phyloP scores from a whole-genome alignment of 257 asterid species.

The Jasminum sambac region DNA sequence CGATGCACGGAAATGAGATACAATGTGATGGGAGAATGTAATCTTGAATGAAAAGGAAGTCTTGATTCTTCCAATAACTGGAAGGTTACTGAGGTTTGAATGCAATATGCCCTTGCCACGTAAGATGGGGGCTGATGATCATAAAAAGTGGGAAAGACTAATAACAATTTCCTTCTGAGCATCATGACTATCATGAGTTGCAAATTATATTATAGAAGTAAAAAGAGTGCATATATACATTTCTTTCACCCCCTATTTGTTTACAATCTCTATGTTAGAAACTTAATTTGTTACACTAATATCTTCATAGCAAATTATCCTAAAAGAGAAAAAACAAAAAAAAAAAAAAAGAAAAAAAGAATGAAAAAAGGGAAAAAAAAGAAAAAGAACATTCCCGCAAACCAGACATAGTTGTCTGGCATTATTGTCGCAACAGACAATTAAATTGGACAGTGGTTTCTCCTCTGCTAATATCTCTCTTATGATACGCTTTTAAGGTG shows the following conservation, averaged over 20 bases:
- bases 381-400: not conserved
- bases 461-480: constrained; percentile 14
- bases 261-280: constrained; percentile 2
- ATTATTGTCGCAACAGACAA: not conserved
- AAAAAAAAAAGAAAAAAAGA: too few relatives aligned
- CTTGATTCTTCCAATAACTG: not conserved
- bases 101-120: not conserved
- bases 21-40: not conserved
- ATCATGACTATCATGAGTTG: constrained; percentile 1
- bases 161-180: not conserved
- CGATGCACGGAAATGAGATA: not conserved
- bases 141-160: not conserved
- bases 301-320: not conserved
- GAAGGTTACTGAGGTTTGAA: not conserved
- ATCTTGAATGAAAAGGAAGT: not conserved
- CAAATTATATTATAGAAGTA: constrained; percentile 8
- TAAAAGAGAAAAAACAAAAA: too few relatives aligned
- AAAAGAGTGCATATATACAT: not conserved
- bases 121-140: not conserved
- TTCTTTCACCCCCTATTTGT: constrained; percentile 7
- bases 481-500: constrained; percentile 17
- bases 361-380: too few relatives aligned
- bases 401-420: not conserved
- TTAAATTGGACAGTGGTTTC: not conserved
- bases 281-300: not conserved